Conservation (phyloP, 345 rosid species). For the Eucalyptus albens region DNA sequence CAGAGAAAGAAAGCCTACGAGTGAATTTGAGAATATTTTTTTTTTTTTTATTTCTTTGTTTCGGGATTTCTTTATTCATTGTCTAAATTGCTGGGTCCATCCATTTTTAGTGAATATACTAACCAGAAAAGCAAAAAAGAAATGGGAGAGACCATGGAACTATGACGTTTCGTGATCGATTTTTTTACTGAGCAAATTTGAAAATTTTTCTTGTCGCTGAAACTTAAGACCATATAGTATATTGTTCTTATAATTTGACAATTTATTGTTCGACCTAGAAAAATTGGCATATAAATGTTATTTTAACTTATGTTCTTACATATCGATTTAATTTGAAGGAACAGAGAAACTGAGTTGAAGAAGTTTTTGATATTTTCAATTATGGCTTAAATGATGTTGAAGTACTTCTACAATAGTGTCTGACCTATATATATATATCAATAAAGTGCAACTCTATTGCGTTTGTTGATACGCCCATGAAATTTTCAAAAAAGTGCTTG, state of each 20-base stretch:
- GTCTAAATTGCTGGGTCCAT: neutral
- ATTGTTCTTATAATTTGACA: neutral
- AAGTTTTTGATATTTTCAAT: neutral
- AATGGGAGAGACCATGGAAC: neutral
- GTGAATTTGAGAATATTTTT: neutral
- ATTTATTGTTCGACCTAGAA: neutral
- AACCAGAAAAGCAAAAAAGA: neutral
- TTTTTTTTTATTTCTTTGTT: no score
- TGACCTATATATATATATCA: neutral
- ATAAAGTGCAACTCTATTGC: neutral
- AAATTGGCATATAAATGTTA: neutral
- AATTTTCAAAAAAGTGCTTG: neutral
- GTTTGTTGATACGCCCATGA: neutral
- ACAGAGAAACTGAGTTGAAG: neutral
- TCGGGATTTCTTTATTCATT: neutral
- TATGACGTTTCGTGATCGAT: neutral
- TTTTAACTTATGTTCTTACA: neutral
- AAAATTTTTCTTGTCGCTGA: neutral
- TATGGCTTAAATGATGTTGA: neutral
- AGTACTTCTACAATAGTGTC: neutral
- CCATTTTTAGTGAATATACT: neutral
- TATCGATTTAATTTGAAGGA: neutral
- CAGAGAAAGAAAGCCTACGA: neutral
- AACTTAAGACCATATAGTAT: neutral
- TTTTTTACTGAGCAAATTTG: neutral